Evolutionary conservation across 345 rosid species (phyloP), one percentile per base, ranked within the genome.

Genomic region (Microthlaspi erraticum): DNA sequence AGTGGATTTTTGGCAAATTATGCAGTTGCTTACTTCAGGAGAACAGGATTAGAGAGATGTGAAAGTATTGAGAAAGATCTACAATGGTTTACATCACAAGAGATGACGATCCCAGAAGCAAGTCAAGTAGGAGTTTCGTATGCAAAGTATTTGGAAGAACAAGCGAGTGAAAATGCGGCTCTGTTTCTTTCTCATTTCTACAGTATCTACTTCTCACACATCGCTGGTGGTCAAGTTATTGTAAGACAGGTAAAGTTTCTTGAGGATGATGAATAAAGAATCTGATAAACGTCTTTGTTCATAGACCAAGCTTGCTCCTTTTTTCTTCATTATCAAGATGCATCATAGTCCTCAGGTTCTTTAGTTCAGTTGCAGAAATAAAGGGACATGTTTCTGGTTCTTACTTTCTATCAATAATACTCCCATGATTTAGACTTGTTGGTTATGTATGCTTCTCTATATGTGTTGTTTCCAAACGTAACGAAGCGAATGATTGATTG

Each of bases 151-250:
- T 81, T 93, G 80, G 86, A 85, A 80, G 87, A 84, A 78, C 81
- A 84, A 61, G 94, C 94, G 8, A 81, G 77, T 66, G 79, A 64
- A 78, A 91, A 81, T 72, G 87, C 96, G 44, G 91, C 97, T 3
- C 67, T 84, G 80, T 91, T 91, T 79, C 85, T 93, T 23, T 76
- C 84, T 78, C 96, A 93, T 84, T 91, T 86, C 80, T 93, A 91
- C 84, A 93, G 80, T 70, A 85, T 93, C 61, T 91, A 91, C 76
- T 93, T 93, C 72, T 87, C 97, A 0, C 98, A 93, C 64, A 83
- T 89, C 70, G 91, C 90, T 9, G 97, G 92, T 20, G 93, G 97
- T 75, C 91, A 86, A 76, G 97, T 87, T 72, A 85, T 93, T 2
- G 77, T 60, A 49, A 88, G 74, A 72, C 79, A 84, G 94, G 98